Conservation (phyloP, 73 alveolate species). For the Tetrahymena borealis region DNA sequence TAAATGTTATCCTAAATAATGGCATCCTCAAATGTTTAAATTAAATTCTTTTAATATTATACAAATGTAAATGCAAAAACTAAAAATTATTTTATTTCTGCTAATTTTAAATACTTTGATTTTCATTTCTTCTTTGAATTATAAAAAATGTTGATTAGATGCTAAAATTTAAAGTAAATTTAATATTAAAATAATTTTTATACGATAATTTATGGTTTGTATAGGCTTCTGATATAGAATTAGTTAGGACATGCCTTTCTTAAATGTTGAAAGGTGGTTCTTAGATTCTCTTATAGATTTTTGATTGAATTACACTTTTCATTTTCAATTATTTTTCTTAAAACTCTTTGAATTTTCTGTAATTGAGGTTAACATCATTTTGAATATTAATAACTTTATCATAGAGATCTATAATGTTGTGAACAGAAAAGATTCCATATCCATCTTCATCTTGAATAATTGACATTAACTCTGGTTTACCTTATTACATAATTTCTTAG, state of each 20-base stretch:
- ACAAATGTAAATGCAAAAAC: too few relatives aligned
- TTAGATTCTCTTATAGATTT: not conserved
- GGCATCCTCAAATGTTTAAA: too few relatives aligned
- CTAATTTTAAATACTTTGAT: too few relatives aligned
- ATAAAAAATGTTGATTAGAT: too few relatives aligned
- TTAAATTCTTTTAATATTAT: too few relatives aligned
- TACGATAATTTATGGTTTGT: not conserved
- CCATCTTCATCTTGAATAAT: not conserved
- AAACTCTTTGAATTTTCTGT: not conserved
- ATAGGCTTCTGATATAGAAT: not conserved
- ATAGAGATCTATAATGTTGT: not conserved
- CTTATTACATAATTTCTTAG: not conserved
- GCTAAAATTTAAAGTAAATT: too few relatives aligned
- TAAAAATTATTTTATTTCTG: too few relatives aligned
- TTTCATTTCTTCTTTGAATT: too few relatives aligned
- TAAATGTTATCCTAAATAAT: too few relatives aligned
- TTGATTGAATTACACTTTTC: not conserved
- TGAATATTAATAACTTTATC: not conserved
- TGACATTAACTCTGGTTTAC: not conserved
- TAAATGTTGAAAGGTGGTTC: not conserved
- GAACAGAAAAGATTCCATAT: not conserved
- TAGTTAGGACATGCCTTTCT: not conserved
- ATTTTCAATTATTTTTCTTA: not conserved
- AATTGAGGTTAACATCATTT: not conserved
- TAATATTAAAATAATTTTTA: too few relatives aligned